A percentile compares a stretch with the other conserved stretches of the same genome.
These are phyloP conservation scores for Eucalyptus polyanthemos DNA, from an alignment of 345 rosid genomes.

Conservation along the genomic window DNA sequence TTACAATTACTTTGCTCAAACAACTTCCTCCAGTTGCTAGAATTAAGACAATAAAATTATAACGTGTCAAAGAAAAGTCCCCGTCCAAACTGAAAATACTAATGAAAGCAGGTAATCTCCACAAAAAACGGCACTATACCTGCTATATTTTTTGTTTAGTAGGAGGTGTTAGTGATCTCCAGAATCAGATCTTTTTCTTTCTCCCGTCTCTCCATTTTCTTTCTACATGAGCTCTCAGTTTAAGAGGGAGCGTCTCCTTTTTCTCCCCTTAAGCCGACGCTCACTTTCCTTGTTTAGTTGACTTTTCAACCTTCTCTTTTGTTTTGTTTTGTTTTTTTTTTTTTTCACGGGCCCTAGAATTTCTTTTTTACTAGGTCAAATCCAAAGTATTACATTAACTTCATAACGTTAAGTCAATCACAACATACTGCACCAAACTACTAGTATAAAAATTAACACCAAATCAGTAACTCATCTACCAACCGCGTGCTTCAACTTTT, in stretches of 20 bases:
- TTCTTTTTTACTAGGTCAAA: no score
- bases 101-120: not conserved
- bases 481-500: no score
- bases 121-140: fast-evolving
- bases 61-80: not conserved
- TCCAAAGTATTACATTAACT: no score
- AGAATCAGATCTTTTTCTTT: no score
- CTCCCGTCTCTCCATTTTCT: not conserved
- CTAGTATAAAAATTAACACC: no score
- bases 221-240: not conserved
- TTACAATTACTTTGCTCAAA: not conserved
- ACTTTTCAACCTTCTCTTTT: not conserved
- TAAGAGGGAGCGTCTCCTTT: not conserved
- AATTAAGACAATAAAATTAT: no score
- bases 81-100: not conserved
- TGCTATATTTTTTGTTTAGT: not conserved
- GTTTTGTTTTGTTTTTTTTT: no score
- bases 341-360: fast-evolving
- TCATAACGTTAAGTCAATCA: no score
- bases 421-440: no score
- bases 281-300: not conserved
- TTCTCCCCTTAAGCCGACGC: not conserved
- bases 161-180: fast-evolving
- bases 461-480: no score
- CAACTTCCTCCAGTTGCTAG: not conserved